phyloP scores from a whole-genome alignment of 108 stramenopile genomes.

The Epithemia pelagica region DNA sequence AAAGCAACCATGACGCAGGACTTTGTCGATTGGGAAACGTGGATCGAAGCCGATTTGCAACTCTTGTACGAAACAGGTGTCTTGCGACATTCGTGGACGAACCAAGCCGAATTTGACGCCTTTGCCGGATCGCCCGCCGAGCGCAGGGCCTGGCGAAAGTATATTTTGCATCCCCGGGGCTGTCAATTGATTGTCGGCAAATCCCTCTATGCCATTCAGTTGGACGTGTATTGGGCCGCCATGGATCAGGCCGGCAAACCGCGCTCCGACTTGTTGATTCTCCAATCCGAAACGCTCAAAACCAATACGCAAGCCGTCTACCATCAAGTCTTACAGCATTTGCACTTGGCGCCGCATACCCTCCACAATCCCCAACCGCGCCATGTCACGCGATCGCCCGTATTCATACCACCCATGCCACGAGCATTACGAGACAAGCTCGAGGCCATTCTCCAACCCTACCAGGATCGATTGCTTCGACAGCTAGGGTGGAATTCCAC shows the following conservation, averaged over 20 bases:
- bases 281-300: slow-evolving; percentile 69
- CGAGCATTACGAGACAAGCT: not conserved
- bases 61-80: slow-evolving; percentile 51
- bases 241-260: slow-evolving; percentile 30
- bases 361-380: not conserved
- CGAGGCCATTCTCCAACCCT: not conserved
- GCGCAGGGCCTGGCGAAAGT: slow-evolving; percentile 43
- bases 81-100: slow-evolving; percentile 45
- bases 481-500: not conserved
- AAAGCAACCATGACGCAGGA: not conserved
- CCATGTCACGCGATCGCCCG: not conserved
- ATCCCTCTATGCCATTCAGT: slow-evolving; percentile 85
- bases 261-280: slow-evolving; percentile 28
- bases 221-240: slow-evolving; percentile 66
- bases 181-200: slow-evolving; percentile 64
- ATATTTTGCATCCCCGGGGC: slow-evolving; percentile 43
- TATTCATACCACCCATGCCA: not conserved
- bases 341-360: slow-evolving; percentile 10
- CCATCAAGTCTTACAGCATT: slow-evolving; percentile 18
- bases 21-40: not conserved
- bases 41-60: slow-evolving; percentile 54
- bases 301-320: slow-evolving; percentile 13
- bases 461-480: not conserved
- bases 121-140: slow-evolving; percentile 36
- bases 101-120: slow-evolving; percentile 31